Conservation (phyloP, 2,329 filamentous ascomycete species). For the Cladosporium sp. region DNA sequence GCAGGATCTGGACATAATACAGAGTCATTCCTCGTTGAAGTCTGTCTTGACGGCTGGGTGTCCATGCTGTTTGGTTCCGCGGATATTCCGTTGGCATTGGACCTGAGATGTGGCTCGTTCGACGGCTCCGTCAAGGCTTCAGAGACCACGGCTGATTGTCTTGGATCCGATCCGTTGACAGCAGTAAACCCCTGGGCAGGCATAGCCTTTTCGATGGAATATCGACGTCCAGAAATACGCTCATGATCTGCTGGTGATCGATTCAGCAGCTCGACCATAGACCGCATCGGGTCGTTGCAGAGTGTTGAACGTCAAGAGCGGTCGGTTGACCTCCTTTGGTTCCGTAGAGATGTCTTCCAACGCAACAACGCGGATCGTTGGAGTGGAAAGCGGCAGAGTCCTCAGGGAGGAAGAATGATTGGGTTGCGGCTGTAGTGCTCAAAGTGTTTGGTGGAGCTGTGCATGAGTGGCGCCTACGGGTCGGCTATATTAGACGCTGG, state of each 20-base stretch:
- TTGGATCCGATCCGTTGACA: constrained; percentile 13
- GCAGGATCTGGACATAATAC: constrained; percentile 11
- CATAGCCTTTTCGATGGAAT: not conserved
- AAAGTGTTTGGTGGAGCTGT: constrained; percentile 4
- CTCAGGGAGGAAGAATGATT: constrained; percentile 9
- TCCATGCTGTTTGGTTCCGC: not conserved
- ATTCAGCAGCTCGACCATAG: constrained; percentile 15
- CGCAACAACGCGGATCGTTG: not conserved
- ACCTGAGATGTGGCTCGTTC: not conserved
- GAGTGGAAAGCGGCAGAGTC: not conserved
- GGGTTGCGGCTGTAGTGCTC: constrained; percentile 15
- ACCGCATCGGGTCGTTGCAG: constrained; percentile 10
- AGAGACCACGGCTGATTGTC: not conserved
- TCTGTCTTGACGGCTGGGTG: not conserved
- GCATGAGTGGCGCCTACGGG: constrained; percentile 16
- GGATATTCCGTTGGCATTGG: not conserved
- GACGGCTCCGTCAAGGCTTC: not conserved
- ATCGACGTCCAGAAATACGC: not conserved
- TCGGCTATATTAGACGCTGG: constrained; percentile 18
- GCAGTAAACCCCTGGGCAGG: constrained; percentile 12
- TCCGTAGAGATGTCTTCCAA: not conserved
- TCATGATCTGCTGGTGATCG: constrained; percentile 14
- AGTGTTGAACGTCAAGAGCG: not conserved
- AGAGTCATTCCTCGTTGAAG: constrained; percentile 11
- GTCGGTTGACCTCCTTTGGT: not conserved